phyloP scores from a whole-genome alignment of 257 asterid genomes.

The Nicotiana obtusifolia region DNA sequence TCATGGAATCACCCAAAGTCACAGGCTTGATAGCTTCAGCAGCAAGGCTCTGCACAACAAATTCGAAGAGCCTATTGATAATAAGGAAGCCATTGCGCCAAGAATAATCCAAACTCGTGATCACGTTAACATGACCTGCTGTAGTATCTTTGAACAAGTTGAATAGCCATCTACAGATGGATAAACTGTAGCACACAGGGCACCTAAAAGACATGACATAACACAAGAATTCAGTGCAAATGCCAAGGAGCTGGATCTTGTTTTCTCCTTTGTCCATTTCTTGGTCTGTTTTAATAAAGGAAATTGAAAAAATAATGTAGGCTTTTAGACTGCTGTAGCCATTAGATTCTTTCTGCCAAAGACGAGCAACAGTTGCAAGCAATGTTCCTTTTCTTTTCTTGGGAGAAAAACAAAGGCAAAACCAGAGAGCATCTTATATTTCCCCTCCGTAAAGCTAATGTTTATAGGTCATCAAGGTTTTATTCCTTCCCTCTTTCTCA shows the following conservation, averaged over 20 bases:
- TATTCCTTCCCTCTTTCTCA: neutral
- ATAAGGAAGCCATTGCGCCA: neutral
- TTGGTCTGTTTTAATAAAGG: neutral
- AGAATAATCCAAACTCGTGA: neutral
- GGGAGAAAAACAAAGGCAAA: neutral
- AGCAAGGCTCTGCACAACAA: slow-evolving; percentile 3
- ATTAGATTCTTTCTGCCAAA: neutral
- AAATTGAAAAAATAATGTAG: neutral
- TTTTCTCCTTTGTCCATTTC: slow-evolving; percentile 9
- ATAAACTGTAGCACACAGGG: neutral
- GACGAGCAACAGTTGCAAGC: neutral
- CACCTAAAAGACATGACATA: slow-evolving; percentile 4
- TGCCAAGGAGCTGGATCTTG: neutral
- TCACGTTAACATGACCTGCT: neutral
- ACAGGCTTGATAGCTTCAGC: slow-evolving; percentile 21
- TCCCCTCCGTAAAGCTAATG: neutral
- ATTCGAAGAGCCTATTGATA: neutral
- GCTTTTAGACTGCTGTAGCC: neutral
- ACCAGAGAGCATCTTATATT: neutral
- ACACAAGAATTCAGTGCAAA: neutral
- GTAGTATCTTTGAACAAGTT: neutral
- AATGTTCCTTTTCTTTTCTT: slow-evolving; percentile 14
- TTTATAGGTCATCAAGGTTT: neutral
- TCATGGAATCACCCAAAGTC: slow-evolving; percentile 11
- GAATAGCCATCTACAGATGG: neutral